Evolutionary conservation across 768 basidiomycete species (phyloP).

Genomic region (Mrakia frigida): DNA sequence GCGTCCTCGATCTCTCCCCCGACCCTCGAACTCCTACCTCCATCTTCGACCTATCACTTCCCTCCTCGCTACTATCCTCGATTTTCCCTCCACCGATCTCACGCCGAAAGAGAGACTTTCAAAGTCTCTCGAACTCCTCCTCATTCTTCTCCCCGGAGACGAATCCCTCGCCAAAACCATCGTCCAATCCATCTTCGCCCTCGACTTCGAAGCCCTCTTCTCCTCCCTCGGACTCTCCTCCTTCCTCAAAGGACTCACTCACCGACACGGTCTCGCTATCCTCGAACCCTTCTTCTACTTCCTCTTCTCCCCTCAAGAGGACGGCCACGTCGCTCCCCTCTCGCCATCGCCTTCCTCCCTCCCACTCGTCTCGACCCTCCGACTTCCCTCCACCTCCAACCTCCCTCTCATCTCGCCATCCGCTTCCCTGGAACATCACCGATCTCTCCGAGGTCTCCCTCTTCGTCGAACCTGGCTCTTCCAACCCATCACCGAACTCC

Average conservation of each 20-base stretch:
- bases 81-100: constrained; percentile 54
- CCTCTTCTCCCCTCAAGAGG: constrained; percentile 47
- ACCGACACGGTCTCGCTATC: constrained; percentile 40
- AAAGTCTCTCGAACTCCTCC: constrained; percentile 58
- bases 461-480: constrained; percentile 61
- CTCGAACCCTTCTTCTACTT: constrained; percentile 44
- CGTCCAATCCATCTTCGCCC: constrained; percentile 40
- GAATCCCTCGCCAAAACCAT: constrained; percentile 56
- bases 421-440: constrained; percentile 54
- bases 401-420: constrained; percentile 42
- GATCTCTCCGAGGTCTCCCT: constrained; percentile 44
- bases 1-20: constrained; percentile 2
- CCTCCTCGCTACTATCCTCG: constrained; percentile 55
- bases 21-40: background rate
- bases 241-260: constrained; percentile 21
- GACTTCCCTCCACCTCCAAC: constrained; percentile 29
- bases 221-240: background rate
- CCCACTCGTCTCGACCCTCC: constrained; percentile 31
- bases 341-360: constrained; percentile 56
- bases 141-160: constrained; percentile 64
- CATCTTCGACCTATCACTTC: constrained; percentile 55
- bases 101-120: constrained; percentile 56
- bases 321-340: constrained; percentile 53
- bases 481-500: constrained; percentile 65
- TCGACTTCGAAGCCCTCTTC: background rate